Percentiles rank a stretch among this genome's conserved stretches.
phyloP scores from a whole-genome alignment of 768 basidiomycete genomes.

The Hygrocybe coccinea region DNA sequence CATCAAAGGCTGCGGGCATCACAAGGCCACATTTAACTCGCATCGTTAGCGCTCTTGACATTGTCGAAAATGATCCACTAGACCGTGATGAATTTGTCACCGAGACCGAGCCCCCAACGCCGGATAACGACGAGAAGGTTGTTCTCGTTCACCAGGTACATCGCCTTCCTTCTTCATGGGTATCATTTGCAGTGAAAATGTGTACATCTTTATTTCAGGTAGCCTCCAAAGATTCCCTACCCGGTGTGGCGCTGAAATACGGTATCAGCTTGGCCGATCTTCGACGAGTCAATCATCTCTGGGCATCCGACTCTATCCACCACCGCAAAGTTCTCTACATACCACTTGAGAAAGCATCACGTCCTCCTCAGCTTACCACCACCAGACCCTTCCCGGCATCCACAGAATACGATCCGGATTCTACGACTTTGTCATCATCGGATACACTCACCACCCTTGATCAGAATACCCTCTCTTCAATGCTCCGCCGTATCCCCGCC shows the following conservation, averaged over 20 bases:
- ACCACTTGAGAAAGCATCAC: conserved; percentile 58
- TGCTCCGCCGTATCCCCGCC: conserved; percentile 44
- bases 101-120: neutral
- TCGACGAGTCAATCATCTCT: conserved; percentile 85
- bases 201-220: conserved; percentile 43
- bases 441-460: neutral
- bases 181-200: neutral
- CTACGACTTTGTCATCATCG: neutral
- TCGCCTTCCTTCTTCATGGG: neutral
- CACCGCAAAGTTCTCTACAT: conserved; percentile 78
- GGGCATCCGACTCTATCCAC: conserved; percentile 90
- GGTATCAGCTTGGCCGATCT: conserved; percentile 80
- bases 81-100: neutral
- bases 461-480: conserved; percentile 10
- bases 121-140: conserved; percentile 37
- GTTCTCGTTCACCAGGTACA: conserved; percentile 60
- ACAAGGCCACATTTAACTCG: conserved; percentile 41
- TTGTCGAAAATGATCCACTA: neutral
- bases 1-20: conserved; percentile 24
- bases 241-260: conserved; percentile 85
- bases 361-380: conserved; percentile 22
- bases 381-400: neutral
- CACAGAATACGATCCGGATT: neutral
- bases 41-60: conserved; percentile 21
- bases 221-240: conserved; percentile 67